Conservation (phyloP, 164 flowering plant species). For the grape (Vitis vinifera) region DNA sequence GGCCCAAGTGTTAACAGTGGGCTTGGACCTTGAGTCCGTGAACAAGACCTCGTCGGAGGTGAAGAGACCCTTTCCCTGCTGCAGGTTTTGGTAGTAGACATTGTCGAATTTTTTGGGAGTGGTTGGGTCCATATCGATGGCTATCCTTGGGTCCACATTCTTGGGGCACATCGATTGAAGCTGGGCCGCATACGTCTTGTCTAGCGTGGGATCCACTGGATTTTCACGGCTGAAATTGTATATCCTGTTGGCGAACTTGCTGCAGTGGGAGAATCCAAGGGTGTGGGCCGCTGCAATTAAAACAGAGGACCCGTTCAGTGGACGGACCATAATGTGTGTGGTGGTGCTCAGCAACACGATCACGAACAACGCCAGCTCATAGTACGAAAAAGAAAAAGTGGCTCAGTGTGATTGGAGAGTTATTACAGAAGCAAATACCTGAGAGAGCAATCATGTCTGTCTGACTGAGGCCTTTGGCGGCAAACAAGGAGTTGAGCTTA, state of each 20-base stretch:
- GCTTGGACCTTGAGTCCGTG: slow-evolving; percentile 56
- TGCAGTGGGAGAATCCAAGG: slow-evolving; percentile 75
- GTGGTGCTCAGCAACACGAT: too few species aligned
- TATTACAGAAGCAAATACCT: slow-evolving; percentile 30
- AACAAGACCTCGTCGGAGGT: slow-evolving; percentile 81
- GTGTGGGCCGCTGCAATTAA: slow-evolving; percentile 62
- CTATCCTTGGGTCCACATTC: slow-evolving; percentile 72
- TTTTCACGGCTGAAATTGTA: slow-evolving; percentile 38
- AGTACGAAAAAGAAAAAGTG: too few species aligned
- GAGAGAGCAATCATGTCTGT: slow-evolving; percentile 88
- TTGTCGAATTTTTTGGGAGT: slow-evolving; percentile 76
- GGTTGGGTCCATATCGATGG: slow-evolving; percentile 78
- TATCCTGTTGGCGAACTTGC: slow-evolving; percentile 49
- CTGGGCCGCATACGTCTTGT: slow-evolving; percentile 47
- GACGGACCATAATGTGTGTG: too few species aligned
- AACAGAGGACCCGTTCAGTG: background rate
- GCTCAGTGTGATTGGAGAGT: background rate
- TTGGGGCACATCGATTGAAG: slow-evolving; percentile 61
- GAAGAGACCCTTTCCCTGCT: slow-evolving; percentile 69
- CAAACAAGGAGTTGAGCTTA: slow-evolving; percentile 71
- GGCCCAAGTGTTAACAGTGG: slow-evolving; percentile 62
- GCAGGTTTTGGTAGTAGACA: slow-evolving; percentile 67
- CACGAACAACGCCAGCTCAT: too few species aligned
- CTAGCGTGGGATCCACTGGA: slow-evolving; percentile 57
- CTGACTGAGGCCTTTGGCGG: slow-evolving; percentile 54